Percentiles rank a stretch among this genome's conserved stretches.
phyloP scores from a whole-genome alignment of 495 filamentous ascomycete genomes.

The Neurospora sp. region DNA sequence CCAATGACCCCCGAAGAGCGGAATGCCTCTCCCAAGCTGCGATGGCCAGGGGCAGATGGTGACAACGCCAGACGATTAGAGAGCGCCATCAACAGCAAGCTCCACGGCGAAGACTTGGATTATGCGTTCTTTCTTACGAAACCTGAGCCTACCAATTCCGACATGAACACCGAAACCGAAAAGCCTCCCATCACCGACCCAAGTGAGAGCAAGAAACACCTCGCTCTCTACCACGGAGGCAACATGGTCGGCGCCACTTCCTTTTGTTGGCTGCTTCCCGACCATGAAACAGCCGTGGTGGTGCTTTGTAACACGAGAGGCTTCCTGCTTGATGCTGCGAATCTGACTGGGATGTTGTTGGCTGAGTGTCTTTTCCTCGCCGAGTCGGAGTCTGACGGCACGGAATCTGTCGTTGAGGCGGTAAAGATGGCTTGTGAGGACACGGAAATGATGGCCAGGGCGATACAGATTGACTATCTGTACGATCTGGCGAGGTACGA shows the following conservation, averaged over 20 bases:
- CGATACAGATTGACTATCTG: background rate
- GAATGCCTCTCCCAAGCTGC: background rate
- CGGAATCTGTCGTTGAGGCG: background rate
- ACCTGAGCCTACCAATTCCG: background rate
- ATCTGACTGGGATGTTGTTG: slow-evolving; percentile 6
- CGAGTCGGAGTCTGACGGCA: too few species aligned
- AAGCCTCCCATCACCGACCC: background rate
- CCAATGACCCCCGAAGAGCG: background rate
- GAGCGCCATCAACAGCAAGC: background rate
- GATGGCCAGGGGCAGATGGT: slow-evolving; percentile 12
- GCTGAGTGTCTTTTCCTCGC: slow-evolving; percentile 1
- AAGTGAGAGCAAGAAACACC: background rate
- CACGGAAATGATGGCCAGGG: background rate
- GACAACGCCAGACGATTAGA: slow-evolving; percentile 7
- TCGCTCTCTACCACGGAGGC: slow-evolving; percentile 14
- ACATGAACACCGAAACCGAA: background rate
- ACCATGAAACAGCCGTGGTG: slow-evolving; percentile 5
- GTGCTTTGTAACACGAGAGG: slow-evolving; percentile 13
- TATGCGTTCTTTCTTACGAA: background rate
- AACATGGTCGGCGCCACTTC: slow-evolving; percentile 18
- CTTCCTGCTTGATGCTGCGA: slow-evolving; percentile 10
- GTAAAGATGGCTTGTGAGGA: background rate
- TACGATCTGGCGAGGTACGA: background rate
- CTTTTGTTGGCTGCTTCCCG: slow-evolving; percentile 5
- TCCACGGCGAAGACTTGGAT: background rate